Base-by-base conservation (phyloP, 2,329 filamentous ascomycete genomes). In the Lecanicillium sp. region DNA sequence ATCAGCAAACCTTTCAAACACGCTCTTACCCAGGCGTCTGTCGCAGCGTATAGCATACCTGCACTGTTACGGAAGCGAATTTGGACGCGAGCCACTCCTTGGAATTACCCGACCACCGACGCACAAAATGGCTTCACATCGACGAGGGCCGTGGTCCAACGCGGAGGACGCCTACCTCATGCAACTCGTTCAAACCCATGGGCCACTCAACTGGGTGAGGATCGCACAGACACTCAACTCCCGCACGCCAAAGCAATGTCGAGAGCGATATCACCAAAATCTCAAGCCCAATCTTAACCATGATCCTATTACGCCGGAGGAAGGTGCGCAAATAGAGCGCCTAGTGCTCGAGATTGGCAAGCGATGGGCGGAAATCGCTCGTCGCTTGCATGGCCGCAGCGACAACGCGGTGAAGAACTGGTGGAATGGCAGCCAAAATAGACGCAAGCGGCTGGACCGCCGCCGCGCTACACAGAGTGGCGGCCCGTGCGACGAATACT, bases 331-430 rank as follows among this genome's bases (percentile, higher is more conserved):
- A 52, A 95, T 97, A 53, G 81, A 90, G 64, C 70, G 74, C 42
- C 73, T 92, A 58, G 89, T 96, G 13, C 61, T 65, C 10, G 75
- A 84, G 51, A 79, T 87, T 66, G 88, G 88, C 45, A 90, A 88
- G 67, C 79, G 84, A 41, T 96, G 89, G 89, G 89, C 89, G 3
- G 87, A 96, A 57, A 96, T 96, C 55, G 87, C 89, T 32, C 76
- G 89, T 48, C 72, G 79, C 33, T 72, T 96, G 15, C 74, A 82
- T 39, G 87, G 87, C 47, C 82, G 89, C 54, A 94, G 88, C 60
- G 89, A 96, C 67, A 96, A 96, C 55, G 84, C 87, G 19, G 87
- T 96, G 46, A 96, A 96, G 76, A 96, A 96, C 62, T 96, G 88
- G 87, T 95, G 86, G 86, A 95, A 95, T 57, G 88, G 89, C 36